Conservation (phyloP, 2,329 filamentous ascomycete species). For the Blastomyces emzantsi region DNA sequence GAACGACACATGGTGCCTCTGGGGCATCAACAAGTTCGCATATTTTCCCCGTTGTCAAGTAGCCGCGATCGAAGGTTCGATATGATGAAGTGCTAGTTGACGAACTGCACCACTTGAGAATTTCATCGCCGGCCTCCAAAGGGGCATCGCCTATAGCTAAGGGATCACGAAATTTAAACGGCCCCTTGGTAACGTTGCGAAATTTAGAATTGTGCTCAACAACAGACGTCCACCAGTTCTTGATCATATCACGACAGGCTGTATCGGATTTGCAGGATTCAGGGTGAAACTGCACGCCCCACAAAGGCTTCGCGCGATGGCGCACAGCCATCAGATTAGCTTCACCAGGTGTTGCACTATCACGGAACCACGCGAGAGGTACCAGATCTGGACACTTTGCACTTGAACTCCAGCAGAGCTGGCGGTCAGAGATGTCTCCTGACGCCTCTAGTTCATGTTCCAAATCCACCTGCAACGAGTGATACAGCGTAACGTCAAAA, state of each 20-base stretch:
- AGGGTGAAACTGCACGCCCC: slow-evolving; percentile 84
- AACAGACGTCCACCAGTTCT: slow-evolving; percentile 66
- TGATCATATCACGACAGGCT: slow-evolving; percentile 53
- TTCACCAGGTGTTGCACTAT: slow-evolving; percentile 28
- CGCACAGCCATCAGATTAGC: slow-evolving; percentile 65
- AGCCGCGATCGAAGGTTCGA: slow-evolving; percentile 21
- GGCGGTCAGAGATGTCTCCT: slow-evolving; percentile 33
- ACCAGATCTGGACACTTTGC: slow-evolving; percentile 36
- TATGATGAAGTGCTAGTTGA: slow-evolving; percentile 4
- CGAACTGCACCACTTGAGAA: slow-evolving; percentile 8
- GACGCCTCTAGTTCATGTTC: slow-evolving; percentile 28
- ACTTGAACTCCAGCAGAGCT: slow-evolving; percentile 23
- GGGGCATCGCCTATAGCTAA: background rate
- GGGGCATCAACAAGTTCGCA: slow-evolving; percentile 29
- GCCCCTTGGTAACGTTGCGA: slow-evolving; percentile 16
- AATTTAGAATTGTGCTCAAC: slow-evolving; percentile 49
- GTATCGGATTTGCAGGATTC: slow-evolving; percentile 72
- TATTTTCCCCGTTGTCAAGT: slow-evolving; percentile 25
- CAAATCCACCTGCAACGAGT: slow-evolving; percentile 49
- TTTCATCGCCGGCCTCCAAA: background rate
- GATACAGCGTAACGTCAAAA: slow-evolving; percentile 68
- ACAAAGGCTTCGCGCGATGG: slow-evolving; percentile 63
- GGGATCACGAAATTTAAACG: background rate
- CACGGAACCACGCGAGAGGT: slow-evolving; percentile 54
- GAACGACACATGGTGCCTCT: slow-evolving; percentile 27